Conservation (phyloP, 306 rosid species). For the Cajanus cajan region DNA sequence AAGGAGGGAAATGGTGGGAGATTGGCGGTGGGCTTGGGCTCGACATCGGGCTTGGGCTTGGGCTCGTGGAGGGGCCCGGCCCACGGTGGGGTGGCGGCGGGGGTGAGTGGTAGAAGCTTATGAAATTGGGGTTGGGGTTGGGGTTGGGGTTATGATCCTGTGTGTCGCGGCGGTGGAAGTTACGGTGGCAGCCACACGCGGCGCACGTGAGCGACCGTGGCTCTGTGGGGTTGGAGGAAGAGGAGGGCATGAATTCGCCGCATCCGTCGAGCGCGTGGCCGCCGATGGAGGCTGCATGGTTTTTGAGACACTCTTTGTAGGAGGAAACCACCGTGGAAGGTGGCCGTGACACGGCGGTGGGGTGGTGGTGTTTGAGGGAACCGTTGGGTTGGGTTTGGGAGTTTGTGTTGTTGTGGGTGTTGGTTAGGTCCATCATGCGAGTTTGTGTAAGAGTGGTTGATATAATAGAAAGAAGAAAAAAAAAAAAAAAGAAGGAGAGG, state of each 20-base stretch:
- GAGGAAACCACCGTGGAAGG: conserved; percentile 28
- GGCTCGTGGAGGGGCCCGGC: conserved; percentile 35
- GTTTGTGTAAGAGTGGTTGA: conserved; percentile 7
- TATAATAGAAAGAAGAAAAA: neutral
- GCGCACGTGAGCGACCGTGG: conserved; percentile 77
- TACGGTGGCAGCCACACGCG: conserved; percentile 93
- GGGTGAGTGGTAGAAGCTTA: conserved; percentile 31
- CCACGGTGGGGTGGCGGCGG: conserved; percentile 29
- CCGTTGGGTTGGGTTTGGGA: conserved; percentile 56
- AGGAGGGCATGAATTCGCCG: conserved; percentile 74
- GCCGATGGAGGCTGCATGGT: conserved; percentile 81
- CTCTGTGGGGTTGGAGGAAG: conserved; percentile 46
- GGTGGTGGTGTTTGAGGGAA: conserved; percentile 5
- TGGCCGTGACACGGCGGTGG: neutral
- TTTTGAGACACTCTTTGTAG: conserved; percentile 77
- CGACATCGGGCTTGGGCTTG: conserved; percentile 26
- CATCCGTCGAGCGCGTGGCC: conserved; percentile 87
- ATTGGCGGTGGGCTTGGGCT: conserved; percentile 66
- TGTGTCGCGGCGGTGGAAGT: conserved; percentile 81
- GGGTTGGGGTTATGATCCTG: neutral
- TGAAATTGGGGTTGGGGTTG: conserved; percentile 25
- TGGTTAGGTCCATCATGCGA: conserved; percentile 51
- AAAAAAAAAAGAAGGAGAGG: neutral
- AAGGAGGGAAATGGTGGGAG: conserved; percentile 63
- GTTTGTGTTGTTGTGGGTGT: conserved; percentile 33